Evolutionary conservation across 805 yeast genomes (phyloP).

Genomic region (Saccharomyces mikatae): DNA sequence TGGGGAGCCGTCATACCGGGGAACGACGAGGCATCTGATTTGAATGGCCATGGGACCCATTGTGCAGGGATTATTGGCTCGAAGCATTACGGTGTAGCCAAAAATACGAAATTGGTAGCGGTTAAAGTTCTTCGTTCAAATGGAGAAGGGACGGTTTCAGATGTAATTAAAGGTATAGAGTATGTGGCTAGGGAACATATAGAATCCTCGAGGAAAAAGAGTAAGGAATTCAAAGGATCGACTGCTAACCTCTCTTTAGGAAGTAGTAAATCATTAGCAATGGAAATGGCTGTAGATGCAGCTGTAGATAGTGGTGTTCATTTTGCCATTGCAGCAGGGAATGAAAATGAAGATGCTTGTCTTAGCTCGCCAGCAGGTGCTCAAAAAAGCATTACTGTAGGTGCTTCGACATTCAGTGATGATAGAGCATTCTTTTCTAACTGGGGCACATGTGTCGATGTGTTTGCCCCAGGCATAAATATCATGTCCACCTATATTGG

Average conservation of each 20-base stretch:
- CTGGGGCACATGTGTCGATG: conserved; percentile 92
- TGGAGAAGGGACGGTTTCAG: conserved; percentile 66
- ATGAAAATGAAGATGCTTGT: conserved; percentile 90
- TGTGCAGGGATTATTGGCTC: conserved; percentile 86
- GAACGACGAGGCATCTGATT: conserved; percentile 57
- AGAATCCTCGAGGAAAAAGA: not conserved
- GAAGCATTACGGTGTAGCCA: conserved; percentile 71
- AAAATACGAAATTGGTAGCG: conserved; percentile 51
- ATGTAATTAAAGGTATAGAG: conserved; percentile 59
- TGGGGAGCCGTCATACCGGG: conserved; percentile 54
- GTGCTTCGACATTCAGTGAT: conserved; percentile 86
- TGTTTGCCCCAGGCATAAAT: conserved; percentile 93
- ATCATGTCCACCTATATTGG: conserved; percentile 80
- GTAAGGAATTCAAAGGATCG: conserved; percentile 55
- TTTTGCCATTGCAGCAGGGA: conserved; percentile 95
- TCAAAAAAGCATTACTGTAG: conserved; percentile 79
- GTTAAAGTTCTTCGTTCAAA: conserved; percentile 60
- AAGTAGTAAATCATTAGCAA: conserved; percentile 83
- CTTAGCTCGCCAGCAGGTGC: conserved; percentile 87
- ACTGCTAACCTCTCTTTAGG: conserved; percentile 92
- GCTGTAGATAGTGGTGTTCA: conserved; percentile 84
- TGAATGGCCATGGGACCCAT: conserved; percentile 82
- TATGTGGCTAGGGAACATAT: conserved; percentile 53
- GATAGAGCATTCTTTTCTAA: conserved; percentile 92
- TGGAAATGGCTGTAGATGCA: conserved; percentile 82